Base-by-base conservation (phyloP, 1,139 yeast species). In the Kurtzmaniella quercitrusa region DNA sequence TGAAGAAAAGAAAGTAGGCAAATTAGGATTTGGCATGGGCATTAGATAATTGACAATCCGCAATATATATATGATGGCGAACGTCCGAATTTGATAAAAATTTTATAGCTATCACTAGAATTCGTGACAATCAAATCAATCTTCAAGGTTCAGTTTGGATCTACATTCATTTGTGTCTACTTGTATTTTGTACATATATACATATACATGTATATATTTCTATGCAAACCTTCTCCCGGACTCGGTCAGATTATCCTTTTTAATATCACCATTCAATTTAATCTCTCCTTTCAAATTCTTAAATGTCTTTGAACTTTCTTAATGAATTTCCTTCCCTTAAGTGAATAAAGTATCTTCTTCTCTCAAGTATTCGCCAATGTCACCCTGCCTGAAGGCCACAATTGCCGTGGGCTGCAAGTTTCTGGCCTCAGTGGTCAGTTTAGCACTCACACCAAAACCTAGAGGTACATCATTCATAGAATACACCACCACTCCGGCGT, bases 261-360 rank as follows among this genome's bases (percentile, higher is more conserved):
- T 30, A 30, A 14, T 14, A 6, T 28, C 18, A 8, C 15, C 15
- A 30, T 30, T 30, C 34, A 3, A 14, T 6, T 28, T 28, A 7
- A 28, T 28, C 33, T 9, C 18, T 34, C 18, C 18, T 34, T n/a
- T 20, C 39, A 26, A 26, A 26, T 15, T 36, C 33, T 23, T 36
- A 17, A 8, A 8, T 18, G 16, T 6, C 7, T 37, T 20, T 37
- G 14, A 14, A 3, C 23, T 3, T 15, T 20, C 19, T 14, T 22
- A 28, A 8, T 16, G 17, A 8, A 14, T n/a, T 15, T n/a, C 38
- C 20, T 19, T 18, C 9, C 38, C 44, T 47, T 69, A 89, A 28
- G 97, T 87, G 63, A 93, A 93, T 55, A 93, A 71, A 33, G 97
- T 87, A 63, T 93, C 98, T 72, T 93, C 98, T 57, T 94, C 98